These are phyloP conservation scores for Olyra latifolia DNA, from an alignment of 176 grass and related monocot species.

Conservation along the genomic window DNA sequence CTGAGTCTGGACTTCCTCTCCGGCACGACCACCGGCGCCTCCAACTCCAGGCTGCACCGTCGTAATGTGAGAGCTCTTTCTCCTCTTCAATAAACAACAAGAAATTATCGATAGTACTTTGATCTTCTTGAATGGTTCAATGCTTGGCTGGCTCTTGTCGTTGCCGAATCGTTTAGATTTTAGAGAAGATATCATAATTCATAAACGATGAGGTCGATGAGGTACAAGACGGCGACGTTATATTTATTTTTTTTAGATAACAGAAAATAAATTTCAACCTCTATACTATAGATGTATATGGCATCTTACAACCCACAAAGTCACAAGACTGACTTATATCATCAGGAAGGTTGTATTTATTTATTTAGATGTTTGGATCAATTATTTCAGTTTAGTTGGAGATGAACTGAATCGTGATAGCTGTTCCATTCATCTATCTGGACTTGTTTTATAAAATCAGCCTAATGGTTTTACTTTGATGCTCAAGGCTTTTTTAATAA, in stretches of 20 bases:
- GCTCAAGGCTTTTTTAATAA: background rate
- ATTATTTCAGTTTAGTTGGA: background rate
- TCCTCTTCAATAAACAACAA: background rate
- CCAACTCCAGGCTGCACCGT: conserved; percentile 60
- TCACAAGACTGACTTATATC: too few species aligned
- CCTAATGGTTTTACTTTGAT: background rate
- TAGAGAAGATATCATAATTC: conserved; percentile 8
- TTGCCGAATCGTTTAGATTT: background rate
- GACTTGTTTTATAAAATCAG: background rate
- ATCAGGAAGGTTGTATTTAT: too few species aligned
- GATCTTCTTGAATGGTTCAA: background rate
- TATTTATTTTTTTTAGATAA: background rate
- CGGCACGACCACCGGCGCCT: conserved; percentile 30
- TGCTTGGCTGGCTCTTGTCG: background rate
- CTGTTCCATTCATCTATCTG: background rate
- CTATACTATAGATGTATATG: too few species aligned
- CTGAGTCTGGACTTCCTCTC: conserved; percentile 56
- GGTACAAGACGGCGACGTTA: background rate
- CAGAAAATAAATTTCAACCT: too few species aligned
- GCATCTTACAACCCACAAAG: too few species aligned
- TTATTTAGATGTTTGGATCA: background rate
- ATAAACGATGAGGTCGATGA: background rate
- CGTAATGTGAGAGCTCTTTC: conserved; percentile 59
- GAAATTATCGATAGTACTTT: background rate
- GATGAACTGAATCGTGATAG: background rate